These are phyloP conservation scores for Xylaria sp. DNA, from an alignment of 2,329 filamentous ascomycete species.

Conservation along the genomic window DNA sequence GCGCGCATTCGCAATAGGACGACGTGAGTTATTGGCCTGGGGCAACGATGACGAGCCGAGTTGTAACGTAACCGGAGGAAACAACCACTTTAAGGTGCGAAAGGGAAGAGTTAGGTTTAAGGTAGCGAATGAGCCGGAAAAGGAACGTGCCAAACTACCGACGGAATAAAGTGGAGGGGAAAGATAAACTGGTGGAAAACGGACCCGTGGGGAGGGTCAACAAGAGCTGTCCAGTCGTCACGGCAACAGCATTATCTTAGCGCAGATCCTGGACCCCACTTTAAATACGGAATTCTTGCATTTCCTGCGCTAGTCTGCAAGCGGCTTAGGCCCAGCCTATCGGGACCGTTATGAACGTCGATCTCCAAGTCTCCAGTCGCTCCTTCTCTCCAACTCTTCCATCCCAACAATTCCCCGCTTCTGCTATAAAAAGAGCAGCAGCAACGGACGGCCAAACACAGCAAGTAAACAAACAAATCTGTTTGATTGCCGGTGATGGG, in stretches of 20 bases:
- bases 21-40: not conserved
- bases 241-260: constrained; percentile 21
- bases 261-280: constrained; percentile 9
- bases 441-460: not conserved
- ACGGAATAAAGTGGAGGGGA: constrained; percentile 23
- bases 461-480: not conserved
- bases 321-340: not conserved
- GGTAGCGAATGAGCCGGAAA: not conserved
- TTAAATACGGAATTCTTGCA: constrained; percentile 1
- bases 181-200: constrained; percentile 13
- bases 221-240: constrained; percentile 24
- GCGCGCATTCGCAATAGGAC: constrained; percentile 6
- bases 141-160: constrained; percentile 4
- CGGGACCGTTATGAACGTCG: not conserved
- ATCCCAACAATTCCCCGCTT: not conserved
- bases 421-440: not conserved
- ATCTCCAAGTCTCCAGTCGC: not conserved
- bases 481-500: not conserved
- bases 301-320: not conserved
- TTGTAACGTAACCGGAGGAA: constrained; percentile 11
- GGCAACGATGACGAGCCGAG: constrained; percentile 15
- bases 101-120: constrained; percentile 3
- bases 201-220: constrained; percentile 21
- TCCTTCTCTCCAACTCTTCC: too few relatives aligned
- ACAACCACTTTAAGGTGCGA: constrained; percentile 18